Percentiles rank a stretch among this genome's conserved stretches.
Evolutionary conservation across 805 yeast genomes (phyloP).

Genomic region (Millerago galiae): DNA sequence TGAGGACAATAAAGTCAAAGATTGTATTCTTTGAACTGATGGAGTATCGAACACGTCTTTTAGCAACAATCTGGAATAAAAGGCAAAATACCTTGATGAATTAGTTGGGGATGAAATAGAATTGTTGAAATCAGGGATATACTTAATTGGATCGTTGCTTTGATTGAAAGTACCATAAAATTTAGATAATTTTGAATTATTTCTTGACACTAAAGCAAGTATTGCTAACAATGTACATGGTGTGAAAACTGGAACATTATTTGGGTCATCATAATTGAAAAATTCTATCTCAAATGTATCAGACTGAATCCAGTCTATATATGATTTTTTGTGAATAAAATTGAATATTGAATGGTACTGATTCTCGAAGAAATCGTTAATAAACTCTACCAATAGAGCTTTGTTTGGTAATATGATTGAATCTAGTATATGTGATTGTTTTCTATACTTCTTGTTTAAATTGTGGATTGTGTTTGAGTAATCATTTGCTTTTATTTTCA

Average conservation of each 20-base stretch:
- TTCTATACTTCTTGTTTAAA: constrained; percentile 7
- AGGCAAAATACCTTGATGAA: constrained; percentile 34
- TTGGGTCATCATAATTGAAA: constrained; percentile 14
- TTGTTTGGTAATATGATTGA: constrained; percentile 10
- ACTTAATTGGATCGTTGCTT: constrained; percentile 23
- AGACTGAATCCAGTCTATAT: constrained; percentile 8
- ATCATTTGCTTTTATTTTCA: constrained; percentile 1
- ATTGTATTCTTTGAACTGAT: constrained; percentile 32
- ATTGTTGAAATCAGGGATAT: constrained; percentile 19
- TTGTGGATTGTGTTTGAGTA: constrained; percentile 9
- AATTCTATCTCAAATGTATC: constrained; percentile 8
- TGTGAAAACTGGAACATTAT: constrained; percentile 9
- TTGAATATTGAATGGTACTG: constrained; percentile 10
- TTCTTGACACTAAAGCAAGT: constrained; percentile 31
- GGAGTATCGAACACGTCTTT: constrained; percentile 34
- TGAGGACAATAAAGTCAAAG: constrained; percentile 30
- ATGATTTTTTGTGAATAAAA: constrained; percentile 9
- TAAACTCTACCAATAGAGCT: not conserved
- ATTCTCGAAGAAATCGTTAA: constrained; percentile 8
- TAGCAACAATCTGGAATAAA: constrained; percentile 30
- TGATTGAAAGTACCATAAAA: constrained; percentile 30
- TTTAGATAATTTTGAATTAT: constrained; percentile 25
- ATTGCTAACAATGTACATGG: constrained; percentile 26
- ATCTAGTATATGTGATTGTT: constrained; percentile 10
- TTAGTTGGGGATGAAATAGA: constrained; percentile 21